Conservation (phyloP, 75 land plant species). For the Larix kaempferi region DNA sequence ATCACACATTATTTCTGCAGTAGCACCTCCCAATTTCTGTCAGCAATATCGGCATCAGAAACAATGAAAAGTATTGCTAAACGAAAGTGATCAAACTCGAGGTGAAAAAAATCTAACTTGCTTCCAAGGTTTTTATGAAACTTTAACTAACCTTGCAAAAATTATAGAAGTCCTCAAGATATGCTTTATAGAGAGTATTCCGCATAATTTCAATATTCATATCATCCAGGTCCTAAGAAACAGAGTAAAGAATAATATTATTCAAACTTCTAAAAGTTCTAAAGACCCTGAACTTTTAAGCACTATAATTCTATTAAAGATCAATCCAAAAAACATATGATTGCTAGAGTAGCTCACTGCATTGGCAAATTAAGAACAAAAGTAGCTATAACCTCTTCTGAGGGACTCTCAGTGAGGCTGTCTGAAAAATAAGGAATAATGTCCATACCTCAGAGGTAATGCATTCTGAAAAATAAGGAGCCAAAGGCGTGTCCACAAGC, state of each 20-base stretch:
- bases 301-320: too few species aligned
- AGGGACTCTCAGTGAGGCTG: background rate
- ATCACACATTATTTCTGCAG: slow-evolving; percentile 84
- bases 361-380: background rate
- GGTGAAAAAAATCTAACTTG: background rate
- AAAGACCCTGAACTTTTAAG: too few species aligned
- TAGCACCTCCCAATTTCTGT: slow-evolving; percentile 11
- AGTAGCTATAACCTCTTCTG: background rate
- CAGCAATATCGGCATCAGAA: slow-evolving; percentile 1
- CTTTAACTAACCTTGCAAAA: slow-evolving; percentile 14
- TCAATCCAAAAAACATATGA: background rate
- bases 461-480: slow-evolving; percentile 30
- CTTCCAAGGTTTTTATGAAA: background rate
- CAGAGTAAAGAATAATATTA: background rate
- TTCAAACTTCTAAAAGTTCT: background rate
- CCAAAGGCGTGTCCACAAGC: slow-evolving; percentile 26
- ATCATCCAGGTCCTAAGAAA: slow-evolving; percentile 17
- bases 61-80: background rate
- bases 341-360: slow-evolving; percentile 1
- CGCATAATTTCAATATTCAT: slow-evolving; percentile 29
- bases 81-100: background rate
- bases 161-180: slow-evolving; percentile 18
- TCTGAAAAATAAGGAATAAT: background rate
- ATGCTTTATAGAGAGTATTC: slow-evolving; percentile 19
- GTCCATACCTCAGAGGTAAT: slow-evolving; percentile 86